A percentile compares a stretch with the other conserved stretches of the same genome.
Evolutionary conservation across 108 stramenopile species (phyloP).

Genomic region (Asterionellopsis glacialis): DNA sequence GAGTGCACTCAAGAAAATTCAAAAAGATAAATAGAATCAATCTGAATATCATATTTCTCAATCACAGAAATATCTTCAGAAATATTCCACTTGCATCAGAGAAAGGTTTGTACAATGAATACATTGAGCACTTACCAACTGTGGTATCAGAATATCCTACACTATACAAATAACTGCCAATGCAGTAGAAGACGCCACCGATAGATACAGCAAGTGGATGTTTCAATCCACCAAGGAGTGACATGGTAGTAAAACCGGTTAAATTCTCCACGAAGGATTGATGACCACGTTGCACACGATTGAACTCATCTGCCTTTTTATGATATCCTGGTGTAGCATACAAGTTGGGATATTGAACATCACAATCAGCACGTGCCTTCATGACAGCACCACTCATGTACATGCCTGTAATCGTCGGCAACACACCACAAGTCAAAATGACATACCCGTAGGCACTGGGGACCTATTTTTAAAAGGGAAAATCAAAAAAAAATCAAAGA

Average conservation of each 20-base stretch:
- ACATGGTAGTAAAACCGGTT: slow-evolving; percentile 30
- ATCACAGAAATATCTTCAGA: no score
- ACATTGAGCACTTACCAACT: no score
- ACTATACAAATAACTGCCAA: slow-evolving; percentile 50
- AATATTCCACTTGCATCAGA: no score
- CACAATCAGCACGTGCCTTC: slow-evolving; percentile 51
- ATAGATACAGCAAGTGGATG: slow-evolving; percentile 51
- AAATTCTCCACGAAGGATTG: slow-evolving; percentile 64
- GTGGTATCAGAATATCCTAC: slow-evolving; percentile 62
- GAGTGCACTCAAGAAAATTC: no score
- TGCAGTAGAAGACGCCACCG: slow-evolving; percentile 38
- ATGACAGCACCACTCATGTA: slow-evolving; percentile 50
- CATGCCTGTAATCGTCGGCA: slow-evolving; percentile 30
- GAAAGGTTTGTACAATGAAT: no score
- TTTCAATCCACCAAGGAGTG: slow-evolving; percentile 76
- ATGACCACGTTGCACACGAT: slow-evolving; percentile 88
- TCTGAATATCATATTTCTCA: no score
- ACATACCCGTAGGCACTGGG: slow-evolving; percentile 30
- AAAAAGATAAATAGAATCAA: no score
- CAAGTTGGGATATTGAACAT: slow-evolving; percentile 78
- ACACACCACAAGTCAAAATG: slow-evolving; percentile 39
- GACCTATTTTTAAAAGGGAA: no score
- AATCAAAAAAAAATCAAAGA: no score
- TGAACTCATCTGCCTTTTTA: slow-evolving; percentile 84
- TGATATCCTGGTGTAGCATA: slow-evolving; percentile 75